A percentile compares a stretch with the other conserved stretches of the same genome.
Conservation (phyloP, 306 rosid genomes). For the Cicer chorassanicum region DNA sequence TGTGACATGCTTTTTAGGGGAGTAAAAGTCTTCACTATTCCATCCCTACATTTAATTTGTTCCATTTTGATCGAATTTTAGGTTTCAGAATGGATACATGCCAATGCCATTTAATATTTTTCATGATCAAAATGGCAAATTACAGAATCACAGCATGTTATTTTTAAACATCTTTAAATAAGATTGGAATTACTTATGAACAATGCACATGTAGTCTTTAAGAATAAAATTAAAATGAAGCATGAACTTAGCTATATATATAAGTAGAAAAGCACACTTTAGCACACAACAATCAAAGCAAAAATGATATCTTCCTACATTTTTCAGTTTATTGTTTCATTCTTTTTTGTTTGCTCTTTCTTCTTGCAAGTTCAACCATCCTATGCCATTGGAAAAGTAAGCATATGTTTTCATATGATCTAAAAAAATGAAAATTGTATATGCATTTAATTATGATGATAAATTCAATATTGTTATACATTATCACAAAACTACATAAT, state of each 20-base stretch:
- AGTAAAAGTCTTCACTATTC: conserved; percentile 14
- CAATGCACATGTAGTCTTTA: conserved; percentile 15
- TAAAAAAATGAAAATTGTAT: neutral
- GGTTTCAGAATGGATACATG: neutral
- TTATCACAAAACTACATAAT: neutral
- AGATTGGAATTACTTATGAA: neutral
- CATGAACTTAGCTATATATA: conserved; percentile 23
- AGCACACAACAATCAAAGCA: neutral
- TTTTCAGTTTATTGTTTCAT: conserved; percentile 16
- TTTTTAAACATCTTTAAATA: neutral
- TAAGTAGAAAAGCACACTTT: neutral
- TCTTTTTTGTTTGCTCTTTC: neutral
- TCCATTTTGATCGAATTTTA: conserved; percentile 14
- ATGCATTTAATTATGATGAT: neutral
- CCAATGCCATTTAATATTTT: neutral
- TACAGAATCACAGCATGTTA: conserved; percentile 25
- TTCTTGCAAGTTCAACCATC: conserved; percentile 31
- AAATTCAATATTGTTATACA: neutral
- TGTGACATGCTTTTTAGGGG: conserved; percentile 5
- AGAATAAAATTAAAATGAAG: neutral
- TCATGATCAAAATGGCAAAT: conserved; percentile 24
- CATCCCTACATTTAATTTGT: conserved; percentile 8
- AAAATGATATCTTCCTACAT: conserved; percentile 15
- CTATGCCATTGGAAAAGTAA: conserved; percentile 26
- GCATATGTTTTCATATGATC: neutral